Evolutionary conservation across 2,329 filamentous ascomycete genomes (phyloP).

Genomic region (Cordyceps tenuipes): DNA sequence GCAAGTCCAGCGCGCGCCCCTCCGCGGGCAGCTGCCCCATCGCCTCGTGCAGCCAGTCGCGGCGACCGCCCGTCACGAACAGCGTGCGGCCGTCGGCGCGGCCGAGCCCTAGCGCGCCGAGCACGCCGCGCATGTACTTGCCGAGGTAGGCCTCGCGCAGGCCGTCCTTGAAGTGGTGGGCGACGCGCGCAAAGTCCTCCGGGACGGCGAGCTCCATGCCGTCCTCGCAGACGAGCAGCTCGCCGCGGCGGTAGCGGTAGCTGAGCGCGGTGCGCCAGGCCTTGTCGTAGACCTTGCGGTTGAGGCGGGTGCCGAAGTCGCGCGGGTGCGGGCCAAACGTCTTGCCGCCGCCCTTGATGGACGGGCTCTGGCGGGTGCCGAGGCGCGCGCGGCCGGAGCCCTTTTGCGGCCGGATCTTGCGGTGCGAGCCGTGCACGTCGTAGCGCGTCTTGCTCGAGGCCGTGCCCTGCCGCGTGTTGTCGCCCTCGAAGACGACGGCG

Average conservation of each 20-base stretch:
- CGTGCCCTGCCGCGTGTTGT: conserved; percentile 78
- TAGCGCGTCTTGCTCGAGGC: conserved; percentile 72
- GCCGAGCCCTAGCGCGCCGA: conserved; percentile 64
- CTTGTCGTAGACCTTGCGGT: conserved; percentile 86
- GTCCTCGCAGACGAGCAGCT: conserved; percentile 78
- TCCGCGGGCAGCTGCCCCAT: conserved; percentile 56
- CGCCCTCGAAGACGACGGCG: conserved; percentile 87
- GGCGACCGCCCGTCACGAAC: conserved; percentile 57
- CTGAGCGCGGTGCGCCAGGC: conserved; percentile 92
- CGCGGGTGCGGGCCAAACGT: conserved; percentile 83
- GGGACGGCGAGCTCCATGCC: conserved; percentile 59
- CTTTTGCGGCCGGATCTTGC: conserved; percentile 81
- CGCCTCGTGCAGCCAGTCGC: conserved; percentile 57
- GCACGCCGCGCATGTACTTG: conserved; percentile 57
- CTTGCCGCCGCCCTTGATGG: conserved; percentile 79
- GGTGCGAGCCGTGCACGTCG: conserved; percentile 75
- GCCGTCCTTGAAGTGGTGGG: conserved; percentile 36
- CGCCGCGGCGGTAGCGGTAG: conserved; percentile 80
- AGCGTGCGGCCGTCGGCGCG: conserved; percentile 60
- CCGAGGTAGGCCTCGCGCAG: conserved; percentile 49
- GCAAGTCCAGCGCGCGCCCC: conserved; percentile 58
- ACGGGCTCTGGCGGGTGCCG: conserved; percentile 73
- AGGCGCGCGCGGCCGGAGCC: conserved; percentile 72
- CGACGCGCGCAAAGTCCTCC: conserved; percentile 38
- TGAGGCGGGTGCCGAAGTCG: conserved; percentile 79